phyloP scores from a whole-genome alignment of 305 asterid genomes.

The Fraxinus angustifolia region DNA sequence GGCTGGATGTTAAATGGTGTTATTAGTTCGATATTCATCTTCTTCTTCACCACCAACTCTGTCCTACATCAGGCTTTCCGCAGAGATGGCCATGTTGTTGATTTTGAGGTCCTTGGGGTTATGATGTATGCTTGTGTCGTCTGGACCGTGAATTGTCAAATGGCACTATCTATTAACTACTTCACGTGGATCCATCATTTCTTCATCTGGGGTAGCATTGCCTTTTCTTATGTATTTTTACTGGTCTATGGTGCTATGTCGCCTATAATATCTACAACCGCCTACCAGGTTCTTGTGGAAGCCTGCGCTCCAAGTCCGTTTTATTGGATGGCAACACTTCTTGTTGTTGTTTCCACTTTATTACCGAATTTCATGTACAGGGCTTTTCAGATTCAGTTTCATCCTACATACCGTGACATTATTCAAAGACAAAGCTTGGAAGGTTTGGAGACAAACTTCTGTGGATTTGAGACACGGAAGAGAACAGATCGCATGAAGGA shows the following conservation, averaged over 20 bases:
- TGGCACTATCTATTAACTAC: conserved; percentile 87
- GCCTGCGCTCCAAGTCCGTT: conserved; percentile 78
- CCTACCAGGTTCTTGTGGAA: conserved; percentile 63
- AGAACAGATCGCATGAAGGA: conserved; percentile 9
- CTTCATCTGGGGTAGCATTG: conserved; percentile 90
- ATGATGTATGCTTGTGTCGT: conserved; percentile 77
- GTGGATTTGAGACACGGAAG: conserved; percentile 20
- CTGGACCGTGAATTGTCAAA: conserved; percentile 93
- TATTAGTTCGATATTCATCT: conserved; percentile 66
- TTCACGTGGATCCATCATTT: conserved; percentile 94
- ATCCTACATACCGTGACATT: conserved; percentile 69
- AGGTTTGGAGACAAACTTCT: conserved; percentile 25
- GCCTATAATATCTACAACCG: conserved; percentile 61
- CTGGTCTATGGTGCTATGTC: conserved; percentile 58
- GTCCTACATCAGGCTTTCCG: conserved; percentile 61
- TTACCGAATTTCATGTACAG: conserved; percentile 63
- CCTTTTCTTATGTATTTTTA: conserved; percentile 66
- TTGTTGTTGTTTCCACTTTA: conserved; percentile 56
- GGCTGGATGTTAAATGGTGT: conserved; percentile 93
- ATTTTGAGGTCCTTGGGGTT: conserved; percentile 67
- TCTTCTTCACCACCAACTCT: conserved; percentile 63
- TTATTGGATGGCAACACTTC: conserved; percentile 62
- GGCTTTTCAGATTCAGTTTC: conserved; percentile 60
- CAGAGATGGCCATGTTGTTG: conserved; percentile 66
- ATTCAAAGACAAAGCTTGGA: conserved; percentile 42